Evolutionary conservation across 345 rosid genomes (phyloP).

Genomic region (Gossypium bickii): DNA sequence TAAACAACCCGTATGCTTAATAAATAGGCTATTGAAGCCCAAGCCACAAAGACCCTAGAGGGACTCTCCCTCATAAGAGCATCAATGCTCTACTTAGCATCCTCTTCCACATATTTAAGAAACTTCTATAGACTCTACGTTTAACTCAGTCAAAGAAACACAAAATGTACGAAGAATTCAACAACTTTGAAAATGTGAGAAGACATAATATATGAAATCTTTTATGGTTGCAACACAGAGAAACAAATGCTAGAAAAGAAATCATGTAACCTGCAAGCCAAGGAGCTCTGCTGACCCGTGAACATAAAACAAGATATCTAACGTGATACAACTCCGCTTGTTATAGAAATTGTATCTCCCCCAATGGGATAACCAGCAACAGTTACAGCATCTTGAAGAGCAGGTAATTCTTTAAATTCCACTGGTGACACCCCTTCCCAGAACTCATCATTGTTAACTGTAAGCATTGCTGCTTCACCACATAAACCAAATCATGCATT

Average conservation of each 20-base stretch:
- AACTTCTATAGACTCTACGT: too few species aligned
- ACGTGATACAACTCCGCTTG: constrained; percentile 75
- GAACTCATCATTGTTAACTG: constrained; percentile 56
- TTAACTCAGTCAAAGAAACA: too few species aligned
- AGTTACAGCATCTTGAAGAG: constrained; percentile 76
- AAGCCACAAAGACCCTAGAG: too few species aligned
- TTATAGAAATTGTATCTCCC: constrained; percentile 73
- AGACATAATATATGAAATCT: not conserved
- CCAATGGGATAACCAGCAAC: constrained; percentile 78
- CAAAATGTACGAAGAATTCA: too few species aligned
- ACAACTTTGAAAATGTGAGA: too few species aligned
- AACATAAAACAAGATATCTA: constrained; percentile 61
- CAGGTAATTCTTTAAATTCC: constrained; percentile 71
- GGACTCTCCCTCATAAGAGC: too few species aligned
- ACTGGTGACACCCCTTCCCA: constrained; percentile 62
- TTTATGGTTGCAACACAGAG: not conserved
- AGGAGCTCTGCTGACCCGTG: constrained; percentile 72
- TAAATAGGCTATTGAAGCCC: too few species aligned
- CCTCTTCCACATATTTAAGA: too few species aligned
- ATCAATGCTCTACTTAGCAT: too few species aligned
- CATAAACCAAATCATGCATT: constrained; percentile 8
- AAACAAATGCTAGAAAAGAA: not conserved
- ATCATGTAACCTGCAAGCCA: constrained; percentile 54
- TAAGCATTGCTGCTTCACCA: constrained; percentile 51
- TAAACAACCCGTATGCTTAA: too few species aligned